Percentiles rank a stretch among this genome's conserved stretches.
Evolutionary conservation across 148 eudicot species (phyloP).

Genomic region (Cornus kousa): DNA sequence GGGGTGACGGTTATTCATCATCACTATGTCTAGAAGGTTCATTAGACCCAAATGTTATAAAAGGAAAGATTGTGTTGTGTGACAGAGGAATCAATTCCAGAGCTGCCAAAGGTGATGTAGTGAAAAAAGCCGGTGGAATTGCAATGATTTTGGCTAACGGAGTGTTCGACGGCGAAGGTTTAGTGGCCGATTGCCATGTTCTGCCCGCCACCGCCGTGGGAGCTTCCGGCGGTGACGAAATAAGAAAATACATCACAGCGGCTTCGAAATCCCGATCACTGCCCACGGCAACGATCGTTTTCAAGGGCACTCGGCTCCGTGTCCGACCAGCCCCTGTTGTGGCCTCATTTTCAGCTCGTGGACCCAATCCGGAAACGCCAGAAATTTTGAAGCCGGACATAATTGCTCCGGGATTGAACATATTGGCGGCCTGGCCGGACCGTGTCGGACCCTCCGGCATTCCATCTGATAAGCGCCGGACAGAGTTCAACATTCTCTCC

Average conservation of each 20-base stretch:
- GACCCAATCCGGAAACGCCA: constrained; percentile 82
- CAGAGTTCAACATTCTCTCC: constrained; percentile 86
- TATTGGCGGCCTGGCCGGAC: constrained; percentile 87
- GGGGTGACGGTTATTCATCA: constrained; percentile 78
- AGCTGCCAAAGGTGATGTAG: constrained; percentile 80
- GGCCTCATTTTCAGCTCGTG: constrained; percentile 88
- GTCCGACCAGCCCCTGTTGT: constrained; percentile 88
- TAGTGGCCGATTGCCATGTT: constrained; percentile 96
- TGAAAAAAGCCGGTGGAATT: constrained; percentile 69
- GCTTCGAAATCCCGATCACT: constrained; percentile 26
- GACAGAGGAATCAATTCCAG: constrained; percentile 91
- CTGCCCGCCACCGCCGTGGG: constrained; percentile 84
- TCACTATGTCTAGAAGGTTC: constrained; percentile 87
- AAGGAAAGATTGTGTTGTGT: constrained; percentile 80
- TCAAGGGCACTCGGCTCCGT: constrained; percentile 62
- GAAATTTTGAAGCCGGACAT: constrained; percentile 88
- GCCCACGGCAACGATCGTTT: constrained; percentile 59
- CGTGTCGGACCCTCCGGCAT: constrained; percentile 73
- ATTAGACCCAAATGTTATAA: constrained; percentile 44
- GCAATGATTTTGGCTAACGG: constrained; percentile 94
- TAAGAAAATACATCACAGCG: constrained; percentile 57
- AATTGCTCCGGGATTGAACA: constrained; percentile 88
- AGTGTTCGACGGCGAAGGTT: constrained; percentile 84
- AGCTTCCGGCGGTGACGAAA: constrained; percentile 53
- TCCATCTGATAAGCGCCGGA: constrained; percentile 42